Evolutionary conservation across 805 yeast genomes (phyloP).

Genomic region (Hanseniaspora valbyensis): DNA sequence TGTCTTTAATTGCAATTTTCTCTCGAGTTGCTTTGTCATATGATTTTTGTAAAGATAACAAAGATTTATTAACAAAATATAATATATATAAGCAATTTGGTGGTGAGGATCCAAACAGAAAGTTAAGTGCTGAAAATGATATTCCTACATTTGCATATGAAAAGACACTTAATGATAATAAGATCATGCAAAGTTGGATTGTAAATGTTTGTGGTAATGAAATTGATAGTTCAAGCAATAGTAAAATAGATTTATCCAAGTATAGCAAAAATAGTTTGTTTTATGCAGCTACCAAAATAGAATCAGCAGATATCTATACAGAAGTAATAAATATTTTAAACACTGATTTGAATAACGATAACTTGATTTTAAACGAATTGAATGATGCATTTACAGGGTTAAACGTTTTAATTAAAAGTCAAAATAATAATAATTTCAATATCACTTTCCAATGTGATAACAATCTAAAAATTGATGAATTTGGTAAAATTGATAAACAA

Average conservation of each 20-base stretch:
- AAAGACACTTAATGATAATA: neutral
- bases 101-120: constrained; percentile 8
- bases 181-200: neutral
- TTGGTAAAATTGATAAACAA: neutral
- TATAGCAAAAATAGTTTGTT: constrained; percentile 3
- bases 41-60: constrained; percentile 12
- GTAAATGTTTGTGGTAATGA: constrained; percentile 13
- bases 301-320: neutral
- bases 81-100: constrained; percentile 8
- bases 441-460: constrained; percentile 40
- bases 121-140: neutral
- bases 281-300: constrained; percentile 1
- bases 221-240: constrained; percentile 1
- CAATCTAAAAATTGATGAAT: constrained; percentile 28
- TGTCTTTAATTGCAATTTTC: neutral
- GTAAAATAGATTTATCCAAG: constrained; percentile 1
- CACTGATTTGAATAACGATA: neutral
- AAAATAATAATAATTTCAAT: constrained; percentile 34
- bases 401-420: neutral
- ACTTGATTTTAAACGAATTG: neutral
- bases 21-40: neutral
- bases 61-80: constrained; percentile 1
- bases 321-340: constrained; percentile 4
- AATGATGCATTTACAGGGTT: constrained; percentile 2
- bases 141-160: constrained; percentile 1